Base-by-base conservation (phyloP, 306 rosid genomes). In the Cucurbita pepo region DNA sequence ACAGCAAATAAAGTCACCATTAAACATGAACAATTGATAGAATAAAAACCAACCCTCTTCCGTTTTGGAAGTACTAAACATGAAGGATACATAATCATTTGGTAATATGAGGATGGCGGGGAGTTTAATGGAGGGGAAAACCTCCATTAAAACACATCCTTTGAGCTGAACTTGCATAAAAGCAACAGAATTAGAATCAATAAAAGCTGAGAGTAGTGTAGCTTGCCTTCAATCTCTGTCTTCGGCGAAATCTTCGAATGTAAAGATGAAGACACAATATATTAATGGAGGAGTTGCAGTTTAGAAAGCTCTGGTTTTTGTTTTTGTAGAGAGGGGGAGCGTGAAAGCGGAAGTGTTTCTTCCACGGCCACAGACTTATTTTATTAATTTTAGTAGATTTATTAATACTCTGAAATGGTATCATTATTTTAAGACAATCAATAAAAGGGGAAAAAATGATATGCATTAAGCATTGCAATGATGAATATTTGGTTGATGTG, bases 1-100 rank as follows among this genome's bases (percentile, higher is more conserved):
- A 77, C 18, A 75, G 73, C 61, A 65, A 66, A 69, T 51, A 61
- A 47, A 11, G 67, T 67, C 55, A 57, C 83, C 22, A 2, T 62
- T 40, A 62, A 4, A 37, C 48, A 25, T 25, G 25, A 2, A 15
- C 47, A 6, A 34, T 36, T 60, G 59, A 55, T 6, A 36, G 45
- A 60, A 25, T 15, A 60, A 14, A 60, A 34, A 13, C 1, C 2
- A 4, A 60, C 7, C 48, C 6, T 37, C 22, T 60, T 15, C 8
- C 15, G 6, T 19, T 21, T 60, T 14, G 2, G 19, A 36, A 13
- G 41, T 60, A 60, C 11, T 13, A 13, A 60, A 34, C 13, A 21
- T 1, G 6, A 59, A 30, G 7, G 10, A 59, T 11, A 21, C 11
- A 54, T 7, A 0, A 54, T 54, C 22, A 18, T 30, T 30, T 30